These are phyloP conservation scores for Fusarium udum DNA, from an alignment of 2,329 filamentous ascomycete species.

Conservation along the genomic window DNA sequence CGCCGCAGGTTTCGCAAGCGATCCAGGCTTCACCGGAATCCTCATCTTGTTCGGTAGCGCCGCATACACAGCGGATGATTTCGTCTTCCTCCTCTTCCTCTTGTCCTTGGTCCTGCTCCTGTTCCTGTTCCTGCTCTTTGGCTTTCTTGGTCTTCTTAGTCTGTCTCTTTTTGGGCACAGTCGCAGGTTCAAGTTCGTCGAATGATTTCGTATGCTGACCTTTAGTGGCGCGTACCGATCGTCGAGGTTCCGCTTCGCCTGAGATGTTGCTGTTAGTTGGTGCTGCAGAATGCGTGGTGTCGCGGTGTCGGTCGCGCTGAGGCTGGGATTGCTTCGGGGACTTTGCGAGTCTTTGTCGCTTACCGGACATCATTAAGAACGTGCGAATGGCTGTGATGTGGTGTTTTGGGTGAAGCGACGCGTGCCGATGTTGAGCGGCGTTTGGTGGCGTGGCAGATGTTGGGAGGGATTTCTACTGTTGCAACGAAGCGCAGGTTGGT, in stretches of 20 bases:
- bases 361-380: conserved; percentile 49
- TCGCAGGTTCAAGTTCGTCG: conserved; percentile 73
- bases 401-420: conserved; percentile 7
- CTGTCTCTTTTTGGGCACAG: conserved; percentile 63
- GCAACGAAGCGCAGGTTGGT: conserved; percentile 38
- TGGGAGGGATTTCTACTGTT: conserved; percentile 45
- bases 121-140: conserved; percentile 55
- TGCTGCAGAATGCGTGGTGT: conserved; percentile 18
- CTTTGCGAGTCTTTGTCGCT: conserved; percentile 41
- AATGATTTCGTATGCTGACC: conserved; percentile 92
- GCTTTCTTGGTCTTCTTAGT: conserved; percentile 66
- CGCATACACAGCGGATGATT: conserved; percentile 92
- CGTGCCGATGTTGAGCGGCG: conserved; percentile 19
- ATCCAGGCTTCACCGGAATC: conserved; percentile 94
- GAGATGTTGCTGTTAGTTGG: conserved; percentile 37
- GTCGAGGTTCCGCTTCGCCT: conserved; percentile 78
- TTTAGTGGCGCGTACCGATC: conserved; percentile 95
- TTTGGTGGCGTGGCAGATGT: conserved; percentile 18
- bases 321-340: conserved; percentile 24
- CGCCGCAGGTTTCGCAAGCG: conserved; percentile 89
- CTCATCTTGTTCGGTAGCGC: conserved; percentile 84
- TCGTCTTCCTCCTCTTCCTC: conserved; percentile 65
- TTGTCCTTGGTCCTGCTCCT: conserved; percentile 58
- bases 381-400: conserved; percentile 5
- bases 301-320: conserved; percentile 12